Conservation (phyloP, 805 yeast species). For the Zygosaccharomyces lentus region DNA sequence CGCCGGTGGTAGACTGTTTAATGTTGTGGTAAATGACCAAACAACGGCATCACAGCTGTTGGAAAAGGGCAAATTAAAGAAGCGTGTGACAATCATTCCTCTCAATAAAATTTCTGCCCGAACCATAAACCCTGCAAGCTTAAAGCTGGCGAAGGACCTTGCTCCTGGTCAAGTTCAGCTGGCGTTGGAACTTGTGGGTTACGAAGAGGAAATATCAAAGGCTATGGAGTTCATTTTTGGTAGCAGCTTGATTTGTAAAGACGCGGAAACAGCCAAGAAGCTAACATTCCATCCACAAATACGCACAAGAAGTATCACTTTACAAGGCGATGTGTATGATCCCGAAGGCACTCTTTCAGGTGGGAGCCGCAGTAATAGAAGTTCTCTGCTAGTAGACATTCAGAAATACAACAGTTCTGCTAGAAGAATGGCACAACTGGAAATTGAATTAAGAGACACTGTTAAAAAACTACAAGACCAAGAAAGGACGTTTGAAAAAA, state of each 20-base stretch:
- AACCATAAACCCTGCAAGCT: conserved; percentile 46
- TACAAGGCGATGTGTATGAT: conserved; percentile 92
- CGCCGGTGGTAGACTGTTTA: conserved; percentile 88
- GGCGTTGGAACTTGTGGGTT: conserved; percentile 80
- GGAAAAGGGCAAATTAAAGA: conserved; percentile 70
- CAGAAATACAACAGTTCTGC: conserved; percentile 55
- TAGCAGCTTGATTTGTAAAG: conserved; percentile 77
- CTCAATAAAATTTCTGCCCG: conserved; percentile 75
- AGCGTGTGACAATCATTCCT: conserved; percentile 89
- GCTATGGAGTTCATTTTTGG: conserved; percentile 96
- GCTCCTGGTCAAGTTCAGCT: conserved; percentile 84
- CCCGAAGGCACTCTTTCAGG: conserved; percentile 96
- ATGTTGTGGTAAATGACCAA: conserved; percentile 87
- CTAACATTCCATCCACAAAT: conserved; percentile 85
- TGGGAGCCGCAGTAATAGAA: conserved; percentile 67
- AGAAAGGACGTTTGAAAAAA: conserved; percentile 43
- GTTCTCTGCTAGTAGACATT: conserved; percentile 58
- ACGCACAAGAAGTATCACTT: conserved; percentile 76
- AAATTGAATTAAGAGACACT: conserved; percentile 41
- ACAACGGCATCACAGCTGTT: conserved; percentile 77
- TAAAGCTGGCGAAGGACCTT: conserved; percentile 63
- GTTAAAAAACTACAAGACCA: conserved; percentile 41
- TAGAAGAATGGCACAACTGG: conserved; percentile 39
- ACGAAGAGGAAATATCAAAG: conserved; percentile 58
- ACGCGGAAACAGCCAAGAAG: conserved; percentile 80